A percentile compares a stretch with the other conserved stretches of the same genome.
Evolutionary conservation across 192 early-diverging fungal genomes (phyloP).

Genomic region (Podila clonocystis): DNA sequence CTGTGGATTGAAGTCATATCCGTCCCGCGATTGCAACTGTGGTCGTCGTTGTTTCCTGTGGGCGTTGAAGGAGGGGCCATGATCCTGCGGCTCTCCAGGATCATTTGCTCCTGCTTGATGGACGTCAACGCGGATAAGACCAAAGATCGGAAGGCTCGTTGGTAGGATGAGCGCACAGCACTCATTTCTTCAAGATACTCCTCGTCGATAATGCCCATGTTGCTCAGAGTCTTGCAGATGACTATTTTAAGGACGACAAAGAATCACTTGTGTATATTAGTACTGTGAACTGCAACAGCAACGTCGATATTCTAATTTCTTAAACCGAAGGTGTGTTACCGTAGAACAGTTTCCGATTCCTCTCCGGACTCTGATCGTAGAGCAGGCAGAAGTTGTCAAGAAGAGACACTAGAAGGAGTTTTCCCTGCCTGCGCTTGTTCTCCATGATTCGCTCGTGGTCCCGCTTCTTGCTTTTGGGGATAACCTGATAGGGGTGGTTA

Average conservation of each 20-base stretch:
- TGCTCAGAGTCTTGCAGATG: constrained; percentile 86
- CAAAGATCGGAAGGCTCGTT: constrained; percentile 85
- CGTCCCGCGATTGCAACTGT: constrained; percentile 4
- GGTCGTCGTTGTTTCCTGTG: constrained; percentile 15
- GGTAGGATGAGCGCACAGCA: constrained; percentile 83
- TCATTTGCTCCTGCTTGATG: constrained; percentile 59
- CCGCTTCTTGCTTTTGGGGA: constrained; percentile 33
- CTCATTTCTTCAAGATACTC: constrained; percentile 87
- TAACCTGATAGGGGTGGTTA: constrained; percentile 21
- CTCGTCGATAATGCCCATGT: constrained; percentile 85
- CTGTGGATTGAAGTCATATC: constrained; percentile 18
- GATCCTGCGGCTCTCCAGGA: constrained; percentile 57
- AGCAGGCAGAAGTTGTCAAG: constrained; percentile 91
- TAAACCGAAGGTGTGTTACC: constrained; percentile 6
- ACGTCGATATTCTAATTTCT: too few relatives aligned
- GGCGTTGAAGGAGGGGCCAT: constrained; percentile 52
- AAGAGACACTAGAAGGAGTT: constrained; percentile 86
- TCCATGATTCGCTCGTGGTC: constrained; percentile 45
- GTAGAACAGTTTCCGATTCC: constrained; percentile 87
- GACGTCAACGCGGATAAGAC: constrained; percentile 83
- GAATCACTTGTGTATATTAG: too few relatives aligned
- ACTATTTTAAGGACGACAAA: constrained; percentile 20
- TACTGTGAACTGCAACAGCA: too few relatives aligned
- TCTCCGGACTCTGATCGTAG: constrained; percentile 88
- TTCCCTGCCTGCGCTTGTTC: constrained; percentile 61